A percentile compares a stretch with the other conserved stretches of the same genome.
These are phyloP conservation scores for Cucurbita argyrosperma DNA, from an alignment of 306 rosid genomes.

Conservation along the genomic window DNA sequence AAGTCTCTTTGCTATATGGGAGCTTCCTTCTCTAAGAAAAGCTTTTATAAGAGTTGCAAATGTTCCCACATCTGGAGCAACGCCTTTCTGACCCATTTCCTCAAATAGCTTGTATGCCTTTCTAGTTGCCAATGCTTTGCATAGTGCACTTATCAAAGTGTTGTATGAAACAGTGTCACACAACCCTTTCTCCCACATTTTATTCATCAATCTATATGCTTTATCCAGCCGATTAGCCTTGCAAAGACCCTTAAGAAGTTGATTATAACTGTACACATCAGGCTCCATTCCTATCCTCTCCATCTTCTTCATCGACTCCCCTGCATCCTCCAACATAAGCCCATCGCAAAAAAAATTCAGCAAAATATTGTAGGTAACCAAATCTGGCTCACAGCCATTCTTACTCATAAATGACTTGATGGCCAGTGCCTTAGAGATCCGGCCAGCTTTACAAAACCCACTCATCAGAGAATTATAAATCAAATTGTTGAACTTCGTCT, in stretches of 20 bases:
- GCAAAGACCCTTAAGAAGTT: slow-evolving; percentile 62
- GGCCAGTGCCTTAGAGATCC: slow-evolving; percentile 50
- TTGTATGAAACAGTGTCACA: slow-evolving; percentile 74
- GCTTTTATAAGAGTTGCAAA: slow-evolving; percentile 62
- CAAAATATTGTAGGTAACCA: slow-evolving; percentile 68
- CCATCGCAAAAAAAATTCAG: slow-evolving; percentile 68
- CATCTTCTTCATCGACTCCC: slow-evolving; percentile 47
- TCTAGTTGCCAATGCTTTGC: slow-evolving; percentile 31
- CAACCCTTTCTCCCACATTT: slow-evolving; percentile 49
- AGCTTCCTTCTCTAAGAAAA: slow-evolving; percentile 51
- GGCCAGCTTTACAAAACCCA: slow-evolving; percentile 61
- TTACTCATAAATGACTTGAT: slow-evolving; percentile 58
- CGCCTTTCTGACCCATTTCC: slow-evolving; percentile 67
- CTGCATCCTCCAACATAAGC: slow-evolving; percentile 50
- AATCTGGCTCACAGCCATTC: slow-evolving; percentile 63
- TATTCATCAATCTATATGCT: slow-evolving; percentile 47
- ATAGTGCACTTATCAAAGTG: slow-evolving; percentile 52
- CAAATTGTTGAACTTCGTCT: slow-evolving; percentile 30
- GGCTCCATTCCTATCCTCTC: slow-evolving; percentile 58
- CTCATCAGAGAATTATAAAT: slow-evolving; percentile 58
- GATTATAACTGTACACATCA: slow-evolving; percentile 66
- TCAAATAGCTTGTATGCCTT: slow-evolving; percentile 55
- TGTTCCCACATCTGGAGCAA: slow-evolving; percentile 61
- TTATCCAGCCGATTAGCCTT: slow-evolving; percentile 40
- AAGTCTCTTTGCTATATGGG: slow-evolving; percentile 45